These are phyloP conservation scores for Harringtonia aguacate DNA, from an alignment of 2,329 filamentous ascomycete species.

Conservation along the genomic window DNA sequence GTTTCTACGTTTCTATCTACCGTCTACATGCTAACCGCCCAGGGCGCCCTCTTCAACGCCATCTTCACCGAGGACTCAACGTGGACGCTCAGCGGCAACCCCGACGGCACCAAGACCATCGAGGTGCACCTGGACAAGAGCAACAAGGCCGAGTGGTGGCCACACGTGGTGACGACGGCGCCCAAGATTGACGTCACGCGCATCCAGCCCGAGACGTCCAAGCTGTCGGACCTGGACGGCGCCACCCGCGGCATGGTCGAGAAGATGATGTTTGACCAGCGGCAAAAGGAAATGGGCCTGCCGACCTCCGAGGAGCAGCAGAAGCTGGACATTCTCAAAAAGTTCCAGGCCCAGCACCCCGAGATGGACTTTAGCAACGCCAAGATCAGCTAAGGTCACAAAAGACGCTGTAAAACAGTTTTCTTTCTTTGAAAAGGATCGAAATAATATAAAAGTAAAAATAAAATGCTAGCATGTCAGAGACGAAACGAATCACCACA, in stretches of 20 bases:
- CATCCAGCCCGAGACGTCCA: conserved; percentile 87
- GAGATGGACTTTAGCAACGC: conserved; percentile 66
- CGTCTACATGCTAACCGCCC: too few species aligned
- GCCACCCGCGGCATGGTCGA: conserved; percentile 96
- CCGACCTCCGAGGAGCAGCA: conserved; percentile 91
- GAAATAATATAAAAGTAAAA: not conserved
- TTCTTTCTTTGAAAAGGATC: not conserved
- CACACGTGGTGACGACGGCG: conserved; percentile 75
- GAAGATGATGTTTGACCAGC: conserved; percentile 99
- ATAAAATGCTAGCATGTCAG: conserved; percentile 29
- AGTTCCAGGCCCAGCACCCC: conserved; percentile 75
- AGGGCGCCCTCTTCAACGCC: conserved; percentile 72
- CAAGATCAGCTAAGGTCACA: conserved; percentile 49
- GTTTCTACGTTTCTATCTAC: too few species aligned
- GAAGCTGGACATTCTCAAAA: conserved; percentile 84
- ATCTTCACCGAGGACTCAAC: conserved; percentile 80
- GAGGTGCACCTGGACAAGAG: conserved; percentile 24
- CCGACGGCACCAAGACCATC: conserved; percentile 13
- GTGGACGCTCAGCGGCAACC: conserved; percentile 60
- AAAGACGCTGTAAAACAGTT: too few species aligned
- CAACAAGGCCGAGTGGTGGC: conserved; percentile 98
- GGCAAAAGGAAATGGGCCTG: conserved; percentile 86
- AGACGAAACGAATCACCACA: conserved; percentile 54
- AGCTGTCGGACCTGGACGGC: conserved; percentile 84
- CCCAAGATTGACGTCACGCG: conserved; percentile 92